Percentiles rank a stretch among this genome's conserved stretches.
These are phyloP conservation scores for Eremochloa ophiuroides DNA, from an alignment of 176 grass and related monocot genomes.

Conservation along the genomic window DNA sequence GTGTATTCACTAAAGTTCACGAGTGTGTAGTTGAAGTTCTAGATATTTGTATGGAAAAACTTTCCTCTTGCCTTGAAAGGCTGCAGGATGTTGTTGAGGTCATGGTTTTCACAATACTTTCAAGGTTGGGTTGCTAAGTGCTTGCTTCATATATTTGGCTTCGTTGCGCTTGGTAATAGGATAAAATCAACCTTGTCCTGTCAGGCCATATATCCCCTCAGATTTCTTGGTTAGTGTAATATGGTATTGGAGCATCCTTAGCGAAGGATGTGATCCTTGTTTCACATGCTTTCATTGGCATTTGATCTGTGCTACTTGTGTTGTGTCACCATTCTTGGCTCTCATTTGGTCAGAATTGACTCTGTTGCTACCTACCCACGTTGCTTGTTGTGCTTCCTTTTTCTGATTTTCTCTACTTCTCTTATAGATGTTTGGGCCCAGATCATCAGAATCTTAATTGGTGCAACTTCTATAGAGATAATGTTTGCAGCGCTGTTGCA, in stretches of 20 bases:
- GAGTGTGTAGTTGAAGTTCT: not conserved
- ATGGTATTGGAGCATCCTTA: not conserved
- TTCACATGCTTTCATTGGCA: not conserved
- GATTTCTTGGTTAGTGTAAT: not conserved
- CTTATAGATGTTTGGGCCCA: not conserved
- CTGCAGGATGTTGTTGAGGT: not conserved
- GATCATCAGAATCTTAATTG: not conserved
- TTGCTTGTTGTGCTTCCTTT: not conserved
- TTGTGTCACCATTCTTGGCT: not conserved
- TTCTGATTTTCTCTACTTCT: not conserved
- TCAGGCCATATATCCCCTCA: not conserved
- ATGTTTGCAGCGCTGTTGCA: not conserved
- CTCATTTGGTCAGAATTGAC: not conserved
- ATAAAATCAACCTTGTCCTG: not conserved
- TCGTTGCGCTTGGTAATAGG: not conserved
- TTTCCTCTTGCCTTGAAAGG: not conserved
- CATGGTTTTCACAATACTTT: not conserved
- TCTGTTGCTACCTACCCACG: not conserved
- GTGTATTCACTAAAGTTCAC: not conserved
- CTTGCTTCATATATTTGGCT: slow-evolving; percentile 7
- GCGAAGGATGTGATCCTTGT: not conserved
- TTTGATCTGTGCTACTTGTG: not conserved
- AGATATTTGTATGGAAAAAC: not conserved
- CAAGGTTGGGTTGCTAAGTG: not conserved
- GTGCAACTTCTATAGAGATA: not conserved